Evolutionary conservation across 306 rosid genomes (phyloP), one percentile per base, ranked within the genome.

Genomic region (Cucurbita pepo): DNA sequence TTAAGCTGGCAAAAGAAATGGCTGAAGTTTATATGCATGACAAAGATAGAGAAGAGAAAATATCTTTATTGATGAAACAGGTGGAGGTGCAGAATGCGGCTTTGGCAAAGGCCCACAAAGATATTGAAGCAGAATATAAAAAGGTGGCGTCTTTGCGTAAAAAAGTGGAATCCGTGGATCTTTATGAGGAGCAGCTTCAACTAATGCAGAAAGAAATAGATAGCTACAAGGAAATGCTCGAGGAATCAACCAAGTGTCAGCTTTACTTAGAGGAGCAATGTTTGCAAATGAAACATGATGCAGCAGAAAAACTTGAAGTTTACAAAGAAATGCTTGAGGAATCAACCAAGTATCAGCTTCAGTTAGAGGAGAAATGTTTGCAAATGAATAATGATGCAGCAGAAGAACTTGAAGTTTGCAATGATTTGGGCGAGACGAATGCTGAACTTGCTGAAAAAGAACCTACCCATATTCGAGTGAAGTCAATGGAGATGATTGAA

Each of bases 11-110:
- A 5, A 82, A 70, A 30, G 73, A 70, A 51, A 78, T 69, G 74
- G 79, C 64, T 4, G 84, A 84, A 81, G 79, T 78, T 82, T 81
- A 79, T 44, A 72, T 59, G 51, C 56, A 36, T 52, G 71, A 76
- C 44, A 87, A 78, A 75, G 85, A 81, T 45, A 86, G 59, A 44
- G 87, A 87, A 69, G 78, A 74, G 74, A 73, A 81, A 61, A 45
- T 69, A 45, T 63, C 62, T 77, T 52, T 73, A 69, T 77, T 88
- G 86, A 77, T 78, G 82, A 79, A 82, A 78, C 83, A 91, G 78
- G 67, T 91, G 85, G 92, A 88, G 78, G 80, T 79, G 79, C 85
- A 83, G 75, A 81, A 85, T 69, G 80, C 77, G 64, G 85, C 88
- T 56, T 59, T 87, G 56, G 44, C 52, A 66, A 75, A 58, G 60